Evolutionary conservation across 208 protist species (phyloP).

Genomic region (Novymonas esmeraldas): DNA sequence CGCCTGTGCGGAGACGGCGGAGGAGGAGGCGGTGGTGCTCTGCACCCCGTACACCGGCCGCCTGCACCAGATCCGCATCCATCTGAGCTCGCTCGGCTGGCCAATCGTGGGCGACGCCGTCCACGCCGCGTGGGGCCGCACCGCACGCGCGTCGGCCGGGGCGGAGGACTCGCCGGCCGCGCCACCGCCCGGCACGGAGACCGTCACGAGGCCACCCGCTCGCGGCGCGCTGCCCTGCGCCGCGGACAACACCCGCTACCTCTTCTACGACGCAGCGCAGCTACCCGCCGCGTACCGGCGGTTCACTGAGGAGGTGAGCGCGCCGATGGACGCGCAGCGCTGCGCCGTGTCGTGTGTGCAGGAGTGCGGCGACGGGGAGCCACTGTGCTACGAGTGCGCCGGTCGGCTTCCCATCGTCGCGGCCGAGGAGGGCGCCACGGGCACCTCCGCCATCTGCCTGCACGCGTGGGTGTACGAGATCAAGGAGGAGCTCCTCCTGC

Average conservation of each 20-base stretch:
- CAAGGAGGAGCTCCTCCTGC: constrained; percentile 31
- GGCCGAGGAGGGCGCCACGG: constrained; percentile 33
- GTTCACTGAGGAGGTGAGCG: not conserved
- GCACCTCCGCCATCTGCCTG: constrained; percentile 47
- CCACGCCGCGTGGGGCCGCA: constrained; percentile 5
- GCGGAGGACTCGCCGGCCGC: not conserved
- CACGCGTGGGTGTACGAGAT: constrained; percentile 81
- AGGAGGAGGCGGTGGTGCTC: constrained; percentile 49
- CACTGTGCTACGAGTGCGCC: constrained; percentile 78
- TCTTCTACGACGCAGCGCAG: constrained; percentile 27
- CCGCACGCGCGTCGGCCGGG: not conserved
- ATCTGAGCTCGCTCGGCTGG: constrained; percentile 70
- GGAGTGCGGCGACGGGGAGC: too few relatives aligned
- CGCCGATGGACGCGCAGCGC: not conserved
- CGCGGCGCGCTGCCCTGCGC: not conserved
- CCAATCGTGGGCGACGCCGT: constrained; percentile 86
- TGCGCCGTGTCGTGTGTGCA: too few relatives aligned
- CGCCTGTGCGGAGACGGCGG: not conserved
- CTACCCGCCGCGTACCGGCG: constrained; percentile 22
- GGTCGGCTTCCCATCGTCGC: constrained; percentile 52
- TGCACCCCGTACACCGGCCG: constrained; percentile 91
- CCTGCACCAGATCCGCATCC: constrained; percentile 92
- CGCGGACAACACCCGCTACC: not conserved
- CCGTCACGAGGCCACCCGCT: not conserved
- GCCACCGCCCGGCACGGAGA: not conserved